Evolutionary conservation across 2,329 filamentous ascomycete species (phyloP).

Genomic region (Fusarium sp.): DNA sequence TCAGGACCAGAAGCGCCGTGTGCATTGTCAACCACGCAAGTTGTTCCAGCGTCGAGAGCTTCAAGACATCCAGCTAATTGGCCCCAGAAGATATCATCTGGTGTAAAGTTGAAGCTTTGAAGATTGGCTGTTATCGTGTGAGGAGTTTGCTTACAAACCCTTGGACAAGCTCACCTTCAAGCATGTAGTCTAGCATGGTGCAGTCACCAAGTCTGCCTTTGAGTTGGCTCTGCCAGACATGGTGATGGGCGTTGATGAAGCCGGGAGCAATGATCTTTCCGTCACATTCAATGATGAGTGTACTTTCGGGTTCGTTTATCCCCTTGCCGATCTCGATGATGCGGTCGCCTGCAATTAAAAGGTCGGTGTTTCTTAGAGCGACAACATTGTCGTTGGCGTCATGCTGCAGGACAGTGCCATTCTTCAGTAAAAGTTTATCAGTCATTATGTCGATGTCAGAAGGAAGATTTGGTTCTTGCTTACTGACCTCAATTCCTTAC

Average conservation of each 20-base stretch:
- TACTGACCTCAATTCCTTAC: fast-evolving
- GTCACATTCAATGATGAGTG: background rate
- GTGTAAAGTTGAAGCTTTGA: slow-evolving; percentile 1
- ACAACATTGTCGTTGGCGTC: background rate
- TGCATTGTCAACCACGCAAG: slow-evolving; percentile 5
- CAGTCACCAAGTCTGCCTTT: slow-evolving; percentile 5
- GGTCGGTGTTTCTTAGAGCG: background rate
- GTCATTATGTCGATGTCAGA: fast-evolving
- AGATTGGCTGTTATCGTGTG: background rate
- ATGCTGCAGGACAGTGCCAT: background rate
- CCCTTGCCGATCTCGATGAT: background rate
- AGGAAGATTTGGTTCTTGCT: fast-evolving
- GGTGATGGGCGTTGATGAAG: background rate
- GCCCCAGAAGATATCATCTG: background rate
- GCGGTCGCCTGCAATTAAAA: background rate
- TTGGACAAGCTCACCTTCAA: background rate
- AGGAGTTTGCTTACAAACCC: fast-evolving
- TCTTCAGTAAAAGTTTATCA: background rate
- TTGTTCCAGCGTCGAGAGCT: slow-evolving; percentile 2
- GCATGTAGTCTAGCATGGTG: slow-evolving; percentile 16
- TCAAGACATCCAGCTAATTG: slow-evolving; percentile 7
- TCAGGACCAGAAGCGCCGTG: background rate
- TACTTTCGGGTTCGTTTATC: fast-evolving
- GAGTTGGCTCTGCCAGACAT: slow-evolving; percentile 13
- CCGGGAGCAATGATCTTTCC: background rate